A percentile compares a stretch with the other conserved stretches of the same genome.
Conservation (phyloP, 352 stramenopile species). For the Phytophthora pisi region DNA sequence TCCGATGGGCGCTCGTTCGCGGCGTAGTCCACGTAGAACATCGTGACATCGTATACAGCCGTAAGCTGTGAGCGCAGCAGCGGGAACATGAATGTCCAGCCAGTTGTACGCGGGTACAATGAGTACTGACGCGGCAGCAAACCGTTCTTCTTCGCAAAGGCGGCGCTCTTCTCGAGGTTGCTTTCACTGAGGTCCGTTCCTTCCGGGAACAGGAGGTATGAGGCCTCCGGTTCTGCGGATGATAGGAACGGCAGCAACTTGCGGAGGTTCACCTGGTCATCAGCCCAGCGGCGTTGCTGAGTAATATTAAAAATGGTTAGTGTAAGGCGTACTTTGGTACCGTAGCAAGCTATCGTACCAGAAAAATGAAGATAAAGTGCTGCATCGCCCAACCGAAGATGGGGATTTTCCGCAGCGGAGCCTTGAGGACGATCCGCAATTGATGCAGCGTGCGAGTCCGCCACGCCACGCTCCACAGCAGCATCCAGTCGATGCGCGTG, state of each 20-base stretch:
- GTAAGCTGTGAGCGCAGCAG: conserved; percentile 57
- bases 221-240: conserved; percentile 51
- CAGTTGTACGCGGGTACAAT: conserved; percentile 79
- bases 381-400: conserved; percentile 90
- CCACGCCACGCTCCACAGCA: conserved; percentile 75
- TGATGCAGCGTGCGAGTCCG: conserved; percentile 55
- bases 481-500: conserved; percentile 88
- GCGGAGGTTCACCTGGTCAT: conserved; percentile 62
- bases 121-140: conserved; percentile 59
- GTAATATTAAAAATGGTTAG: background rate
- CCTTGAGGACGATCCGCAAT: conserved; percentile 81
- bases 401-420: conserved; percentile 66
- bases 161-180: conserved; percentile 68
- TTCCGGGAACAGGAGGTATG: conserved; percentile 84
- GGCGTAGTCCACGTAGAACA: conserved; percentile 81
- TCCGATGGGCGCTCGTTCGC: conserved; percentile 72
- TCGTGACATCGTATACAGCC: conserved; percentile 83
- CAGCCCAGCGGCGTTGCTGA: conserved; percentile 64
- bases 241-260: conserved; percentile 65
- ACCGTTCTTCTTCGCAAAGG: conserved; percentile 60
- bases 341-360: conserved; percentile 35
- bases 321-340: background rate
- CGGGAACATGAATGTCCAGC: conserved; percentile 80
- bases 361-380: conserved; percentile 86
- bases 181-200: conserved; percentile 74